These are phyloP conservation scores for Artomyces pyxidatus DNA, from an alignment of 768 basidiomycete genomes.

Conservation along the genomic window DNA sequence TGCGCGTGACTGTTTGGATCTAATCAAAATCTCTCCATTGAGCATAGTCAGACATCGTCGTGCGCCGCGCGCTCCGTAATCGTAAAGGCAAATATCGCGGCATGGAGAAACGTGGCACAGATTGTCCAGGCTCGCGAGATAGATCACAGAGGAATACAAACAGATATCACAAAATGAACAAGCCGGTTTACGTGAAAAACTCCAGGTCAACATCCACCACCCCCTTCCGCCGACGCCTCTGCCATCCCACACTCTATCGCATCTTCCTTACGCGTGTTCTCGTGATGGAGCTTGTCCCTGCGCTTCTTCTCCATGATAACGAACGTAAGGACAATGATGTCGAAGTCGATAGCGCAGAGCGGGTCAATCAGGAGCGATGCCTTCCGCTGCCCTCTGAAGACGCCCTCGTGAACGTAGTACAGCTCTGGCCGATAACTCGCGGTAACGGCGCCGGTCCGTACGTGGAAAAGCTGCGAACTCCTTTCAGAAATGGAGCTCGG, in stretches of 20 bases:
- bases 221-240: constrained; percentile 14
- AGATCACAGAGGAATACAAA: no score
- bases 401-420: constrained; percentile 30
- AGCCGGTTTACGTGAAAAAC: no score
- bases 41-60: no score
- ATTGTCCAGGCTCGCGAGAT: no score
- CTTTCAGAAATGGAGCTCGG: background rate
- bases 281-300: constrained; percentile 26
- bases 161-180: no score
- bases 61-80: no score
- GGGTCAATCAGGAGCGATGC: constrained; percentile 39
- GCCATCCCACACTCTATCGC: constrained; percentile 15
- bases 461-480: constrained; percentile 10
- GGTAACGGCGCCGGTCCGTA: constrained; percentile 10
- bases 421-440: constrained; percentile 14
- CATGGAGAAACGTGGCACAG: no score
- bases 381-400: constrained; percentile 41
- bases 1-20: no score
- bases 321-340: constrained; percentile 46
- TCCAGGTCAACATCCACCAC: background rate
- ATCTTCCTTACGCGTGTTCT: constrained; percentile 16
- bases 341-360: constrained; percentile 35
- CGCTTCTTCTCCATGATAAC: constrained; percentile 49
- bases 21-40: no score
- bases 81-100: no score